Base-by-base conservation (phyloP, 148 eudicot genomes). In the Euryodendron excelsum region DNA sequence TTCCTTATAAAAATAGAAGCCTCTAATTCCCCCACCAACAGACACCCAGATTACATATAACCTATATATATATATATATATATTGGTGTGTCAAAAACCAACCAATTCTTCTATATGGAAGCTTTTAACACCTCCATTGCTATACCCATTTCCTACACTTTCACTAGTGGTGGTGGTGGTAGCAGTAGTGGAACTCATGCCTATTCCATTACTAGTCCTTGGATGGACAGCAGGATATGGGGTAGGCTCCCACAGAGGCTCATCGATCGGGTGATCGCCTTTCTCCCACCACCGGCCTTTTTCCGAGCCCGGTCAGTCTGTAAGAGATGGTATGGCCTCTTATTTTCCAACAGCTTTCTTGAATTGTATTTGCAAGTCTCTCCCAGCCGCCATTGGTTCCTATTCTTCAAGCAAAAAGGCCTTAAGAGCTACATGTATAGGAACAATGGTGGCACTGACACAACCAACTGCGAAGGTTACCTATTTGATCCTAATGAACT, bases 171-270 rank as follows among this genome's bases (percentile, higher is more conserved):
- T 8, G 61, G 31, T 15, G 18, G 28, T 64, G 13, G 73, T 14
- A n/a, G 31, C 20, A 77, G 2, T 36, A n/a, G 25, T 37, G 20
- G 33, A 21, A 17, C 18, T 41, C 30, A 23, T 56, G 3, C 27
- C 36, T 34, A 7, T 50, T 28, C n/a, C 5, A 37, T 39, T 39
- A 0, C 44, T 8, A 69, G 73, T 61, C 89, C 92, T 12, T 91
- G 93, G 93, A 89, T 96, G 98, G 98, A 96, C 85, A 45, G 60
- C n/a, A 79, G 92, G 30, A 86, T 93, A n/a, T 96, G 99, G 99
- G 80, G 95, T 72, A 84, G 91, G 50, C 92, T 96, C 53, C 99
- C 99, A 0, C 85, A 84, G 7, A 79, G 79, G 1, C 83, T 96
- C 12, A 2, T 93, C 45, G 98, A 96, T 30, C 91, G 98, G 3